phyloP scores from a whole-genome alignment of 2,329 filamentous ascomycete species.

The Talaromyces sp. region DNA sequence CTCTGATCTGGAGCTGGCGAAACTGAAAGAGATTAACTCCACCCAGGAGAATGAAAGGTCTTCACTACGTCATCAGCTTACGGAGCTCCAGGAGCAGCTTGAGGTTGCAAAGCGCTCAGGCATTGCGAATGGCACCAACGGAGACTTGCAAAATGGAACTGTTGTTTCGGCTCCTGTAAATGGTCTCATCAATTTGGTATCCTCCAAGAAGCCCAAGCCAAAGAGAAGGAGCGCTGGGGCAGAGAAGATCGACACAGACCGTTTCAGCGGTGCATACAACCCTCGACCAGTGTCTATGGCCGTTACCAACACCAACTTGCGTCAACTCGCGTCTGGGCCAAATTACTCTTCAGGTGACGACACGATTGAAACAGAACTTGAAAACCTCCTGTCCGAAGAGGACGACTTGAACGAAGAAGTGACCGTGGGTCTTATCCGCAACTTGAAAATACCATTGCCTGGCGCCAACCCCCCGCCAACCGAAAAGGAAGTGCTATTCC shows the following conservation, averaged over 20 bases:
- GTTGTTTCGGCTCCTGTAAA: constrained; percentile 54
- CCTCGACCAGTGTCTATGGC: constrained; percentile 96
- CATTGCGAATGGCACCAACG: constrained; percentile 60
- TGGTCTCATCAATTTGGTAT: constrained; percentile 92
- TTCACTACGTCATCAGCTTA: constrained; percentile 79
- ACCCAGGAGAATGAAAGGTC: constrained; percentile 81
- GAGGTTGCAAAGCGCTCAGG: constrained; percentile 76
- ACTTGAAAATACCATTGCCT: constrained; percentile 91
- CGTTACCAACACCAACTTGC: constrained; percentile 54
- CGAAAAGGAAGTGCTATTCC: constrained; percentile 98
- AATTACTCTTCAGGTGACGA: constrained; percentile 78
- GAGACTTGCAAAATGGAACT: constrained; percentile 63
- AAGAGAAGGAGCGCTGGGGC: constrained; percentile 77
- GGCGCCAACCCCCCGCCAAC: constrained; percentile 83
- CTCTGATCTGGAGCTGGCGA: constrained; percentile 76
- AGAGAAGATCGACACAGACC: constrained; percentile 78
- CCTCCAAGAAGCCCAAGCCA: constrained; percentile 90
- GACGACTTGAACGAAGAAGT: constrained; percentile 96
- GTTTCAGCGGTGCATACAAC: constrained; percentile 89
- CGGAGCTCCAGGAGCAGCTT: constrained; percentile 86
- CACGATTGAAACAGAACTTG: constrained; percentile 90
- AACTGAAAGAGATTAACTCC: constrained; percentile 67
- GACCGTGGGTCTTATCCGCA: constrained; percentile 90
- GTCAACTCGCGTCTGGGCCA: constrained; percentile 68
- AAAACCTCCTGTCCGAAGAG: constrained; percentile 89